Evolutionary conservation across 2,329 filamentous ascomycete species (phyloP).

Genomic region (Onygenales sp.): DNA sequence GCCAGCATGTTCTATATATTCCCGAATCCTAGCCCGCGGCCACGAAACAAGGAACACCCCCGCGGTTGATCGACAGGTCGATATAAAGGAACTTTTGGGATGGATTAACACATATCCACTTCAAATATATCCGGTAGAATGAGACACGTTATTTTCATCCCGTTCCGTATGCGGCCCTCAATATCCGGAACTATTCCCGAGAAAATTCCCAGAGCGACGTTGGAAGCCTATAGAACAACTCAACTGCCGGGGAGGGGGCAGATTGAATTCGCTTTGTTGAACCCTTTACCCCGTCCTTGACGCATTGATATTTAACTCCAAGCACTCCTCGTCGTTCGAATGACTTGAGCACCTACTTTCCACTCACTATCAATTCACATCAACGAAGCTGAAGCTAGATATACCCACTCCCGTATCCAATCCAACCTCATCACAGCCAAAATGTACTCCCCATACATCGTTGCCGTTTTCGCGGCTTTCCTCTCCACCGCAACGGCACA

Average conservation of each 20-base stretch:
- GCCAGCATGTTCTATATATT: background rate
- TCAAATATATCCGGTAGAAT: background rate
- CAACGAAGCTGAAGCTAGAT: background rate
- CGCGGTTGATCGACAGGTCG: background rate
- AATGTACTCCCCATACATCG: background rate
- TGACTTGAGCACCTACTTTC: background rate
- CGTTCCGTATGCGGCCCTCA: background rate
- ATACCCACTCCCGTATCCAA: background rate
- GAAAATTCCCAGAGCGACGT: background rate
- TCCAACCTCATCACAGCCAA: background rate
- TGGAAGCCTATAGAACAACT: background rate
- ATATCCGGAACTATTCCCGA: background rate
- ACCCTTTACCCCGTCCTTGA: background rate
- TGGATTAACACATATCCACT: background rate
- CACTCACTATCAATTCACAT: background rate
- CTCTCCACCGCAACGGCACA: background rate
- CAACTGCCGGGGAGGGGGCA: background rate
- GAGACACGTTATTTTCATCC: background rate
- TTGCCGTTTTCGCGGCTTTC: background rate
- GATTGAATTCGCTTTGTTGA: background rate
- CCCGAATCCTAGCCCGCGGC: background rate
- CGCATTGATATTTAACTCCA: background rate
- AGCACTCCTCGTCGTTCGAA: background rate
- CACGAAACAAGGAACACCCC: background rate
- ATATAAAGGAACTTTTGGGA: background rate